Evolutionary conservation across 1,284 basidiomycete species (phyloP), one percentile per base, ranked within the genome.

Genomic region (Mycena citricolor): DNA sequence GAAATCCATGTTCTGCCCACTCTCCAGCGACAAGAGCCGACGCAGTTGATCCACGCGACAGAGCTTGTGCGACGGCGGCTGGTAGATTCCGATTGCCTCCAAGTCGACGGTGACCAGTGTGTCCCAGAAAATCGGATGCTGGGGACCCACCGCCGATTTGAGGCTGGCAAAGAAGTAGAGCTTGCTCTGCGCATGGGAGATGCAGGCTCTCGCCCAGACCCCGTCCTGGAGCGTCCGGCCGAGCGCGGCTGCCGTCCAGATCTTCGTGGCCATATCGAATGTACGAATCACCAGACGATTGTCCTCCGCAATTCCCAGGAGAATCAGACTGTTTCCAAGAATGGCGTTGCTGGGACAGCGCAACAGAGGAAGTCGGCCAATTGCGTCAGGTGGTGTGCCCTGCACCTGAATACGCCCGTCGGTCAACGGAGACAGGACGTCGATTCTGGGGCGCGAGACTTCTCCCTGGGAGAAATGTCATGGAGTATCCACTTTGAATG

Each of bases 31-130:
- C 2, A 81, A 76, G n/a, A 94, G 69, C 6, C 88, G 89, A 39
- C 88, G 72, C 57, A 84, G 78, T 57, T 89, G 86, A 69, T 84
- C 79, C 0, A 77, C 71, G 16, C 85, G 65, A 47, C 84, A 79
- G 33, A 91, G 66, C 36, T 74, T 73, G 16, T 81, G 70, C 12
- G 70, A 14, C 3, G 93, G 93, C 0, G 91, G 87, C 51, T 88
- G 86, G 60, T 95, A 95, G 53, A 97, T 90, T 2, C 93, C 94
- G 58, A 91, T 93, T 0, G 93, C 86, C 66, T 95, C 94, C 30
- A 97, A 71, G 59, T 94, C 91, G 49, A 97, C 80, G 42, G 92
- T 81, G 4, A 90, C 90, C 38, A 95, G 79, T 56, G 95, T 86
- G 52, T 93, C 85, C 80, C 91, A 94, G 57, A 88, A 91, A 52